Evolutionary conservation across 2,329 filamentous ascomycete genomes (phyloP), one percentile per base, ranked within the genome.

Genomic region (Fusarium devonianum): DNA sequence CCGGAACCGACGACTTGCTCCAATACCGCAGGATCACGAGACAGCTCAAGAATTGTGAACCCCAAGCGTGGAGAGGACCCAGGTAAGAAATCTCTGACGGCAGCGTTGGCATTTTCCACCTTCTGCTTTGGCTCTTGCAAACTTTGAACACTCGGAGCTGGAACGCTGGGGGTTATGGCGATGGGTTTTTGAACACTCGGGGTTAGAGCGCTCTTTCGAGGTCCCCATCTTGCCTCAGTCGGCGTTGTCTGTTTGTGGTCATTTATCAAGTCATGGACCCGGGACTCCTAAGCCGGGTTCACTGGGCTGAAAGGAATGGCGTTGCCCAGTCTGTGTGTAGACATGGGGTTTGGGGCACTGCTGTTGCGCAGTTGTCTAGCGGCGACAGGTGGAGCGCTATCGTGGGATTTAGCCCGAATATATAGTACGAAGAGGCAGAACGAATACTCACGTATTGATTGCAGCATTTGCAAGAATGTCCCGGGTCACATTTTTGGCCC

Each of bases 1-100:
- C 61, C 62, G 3, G 35, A 44, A 9, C 53, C 57, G 12, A 69
- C 21, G 6, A 58, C 9, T 2, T 48, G 44, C 8, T 66, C 61
- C 2, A 17, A 19, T 10, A 12, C 29, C 12, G 32, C 9, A 13
- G 18, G 32, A 6, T 41, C 30, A 5, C n/a, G 23, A 26, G 23
- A 26, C 4, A 26, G 4, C 11, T 10, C 11, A 4, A n/a, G 10
- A 3, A 26, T 26, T 4, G 3, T 26, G 9, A 42, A 53, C 5
- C 9, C 8, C 13, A 36, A 11, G 14, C 18, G 17, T n/a, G 21
- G 21, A 28, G 40, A 18, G 5, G 22, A n/a, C 23, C 11, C 11
- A 26, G 23, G 23, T 12, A 26, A 26, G n/a, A 12, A 3, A 26
- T 12, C 23, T 6, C 8, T 12, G 23, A n/a, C 23, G 11, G 6